Evolutionary conservation across 108 stramenopile genomes (phyloP).

Genomic region (Nitzschia inconspicua): DNA sequence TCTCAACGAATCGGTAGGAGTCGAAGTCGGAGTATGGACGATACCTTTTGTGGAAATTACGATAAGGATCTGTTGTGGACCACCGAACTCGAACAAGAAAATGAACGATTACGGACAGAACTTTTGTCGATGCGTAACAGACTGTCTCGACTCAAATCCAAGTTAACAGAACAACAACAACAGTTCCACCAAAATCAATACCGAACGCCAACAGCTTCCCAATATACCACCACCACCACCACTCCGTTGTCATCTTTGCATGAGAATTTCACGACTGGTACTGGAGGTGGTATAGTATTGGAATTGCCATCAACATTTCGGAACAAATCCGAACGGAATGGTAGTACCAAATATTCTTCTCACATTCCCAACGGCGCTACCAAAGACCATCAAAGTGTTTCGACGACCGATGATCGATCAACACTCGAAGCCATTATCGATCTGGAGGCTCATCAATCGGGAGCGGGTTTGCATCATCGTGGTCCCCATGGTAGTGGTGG

Average conservation of each 20-base stretch:
- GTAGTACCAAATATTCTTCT: background rate
- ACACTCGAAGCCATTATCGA: slow-evolving; percentile 19
- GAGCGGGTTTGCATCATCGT: slow-evolving; percentile 36
- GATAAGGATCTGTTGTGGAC: no score
- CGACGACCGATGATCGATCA: slow-evolving; percentile 22
- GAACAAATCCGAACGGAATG: background rate
- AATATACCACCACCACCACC: background rate
- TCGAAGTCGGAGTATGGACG: no score
- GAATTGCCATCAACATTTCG: background rate
- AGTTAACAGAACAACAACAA: background rate
- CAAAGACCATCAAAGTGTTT: slow-evolving; percentile 20
- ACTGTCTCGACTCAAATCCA: slow-evolving; percentile 7
- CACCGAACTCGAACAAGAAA: no score
- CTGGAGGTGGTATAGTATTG: background rate
- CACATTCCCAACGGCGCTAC: background rate
- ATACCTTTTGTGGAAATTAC: no score
- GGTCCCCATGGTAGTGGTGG: no score
- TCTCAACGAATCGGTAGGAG: no score
- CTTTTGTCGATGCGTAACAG: no score
- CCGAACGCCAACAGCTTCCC: background rate
- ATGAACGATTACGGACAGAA: slow-evolving; percentile 17
- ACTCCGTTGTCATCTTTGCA: background rate
- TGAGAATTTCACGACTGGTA: background rate
- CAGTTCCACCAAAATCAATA: background rate
- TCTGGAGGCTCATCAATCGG: slow-evolving; percentile 18